Conservation (phyloP, 176 grass and related monocot species). For the Saccharum officinarum region DNA sequence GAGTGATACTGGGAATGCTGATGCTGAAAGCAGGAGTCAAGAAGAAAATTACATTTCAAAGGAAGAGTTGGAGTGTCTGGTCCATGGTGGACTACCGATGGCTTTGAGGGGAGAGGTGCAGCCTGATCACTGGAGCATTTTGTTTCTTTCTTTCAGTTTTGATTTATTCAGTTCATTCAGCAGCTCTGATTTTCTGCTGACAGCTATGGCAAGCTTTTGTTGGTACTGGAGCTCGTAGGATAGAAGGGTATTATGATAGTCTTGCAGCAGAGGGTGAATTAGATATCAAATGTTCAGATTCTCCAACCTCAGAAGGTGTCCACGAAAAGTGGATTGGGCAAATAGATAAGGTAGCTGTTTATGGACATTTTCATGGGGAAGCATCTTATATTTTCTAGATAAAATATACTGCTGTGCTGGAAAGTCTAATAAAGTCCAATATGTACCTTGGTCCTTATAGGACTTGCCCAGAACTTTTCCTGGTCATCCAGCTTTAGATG, state of each 20-base stretch:
- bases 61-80: conserved; percentile 89
- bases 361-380: conserved; percentile 3
- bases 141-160: conserved; percentile 22
- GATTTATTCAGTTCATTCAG: conserved; percentile 26
- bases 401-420: conserved; percentile 8
- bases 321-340: conserved; percentile 84
- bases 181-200: conserved; percentile 31
- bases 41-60: conserved; percentile 63
- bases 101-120: conserved; percentile 95
- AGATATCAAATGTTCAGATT: conserved; percentile 39
- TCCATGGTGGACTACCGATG: conserved; percentile 94
- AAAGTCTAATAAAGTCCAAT: conserved; percentile 28
- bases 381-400: not conserved
- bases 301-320: conserved; percentile 38
- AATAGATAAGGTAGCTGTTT: conserved; percentile 87
- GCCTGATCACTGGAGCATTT: conserved; percentile 3
- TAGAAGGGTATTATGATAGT: conserved; percentile 80
- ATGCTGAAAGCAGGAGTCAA: conserved; percentile 32
- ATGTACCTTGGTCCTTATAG: conserved; percentile 49
- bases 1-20: conserved; percentile 47
- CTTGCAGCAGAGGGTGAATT: conserved; percentile 50
- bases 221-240: conserved; percentile 74
- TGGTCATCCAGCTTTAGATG: conserved; percentile 93
- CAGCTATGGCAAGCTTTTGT: conserved; percentile 99
- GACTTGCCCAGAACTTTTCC: conserved; percentile 99